Evolutionary conservation across 768 basidiomycete genomes (phyloP).

Genomic region (Hortiboletus campestris): DNA sequence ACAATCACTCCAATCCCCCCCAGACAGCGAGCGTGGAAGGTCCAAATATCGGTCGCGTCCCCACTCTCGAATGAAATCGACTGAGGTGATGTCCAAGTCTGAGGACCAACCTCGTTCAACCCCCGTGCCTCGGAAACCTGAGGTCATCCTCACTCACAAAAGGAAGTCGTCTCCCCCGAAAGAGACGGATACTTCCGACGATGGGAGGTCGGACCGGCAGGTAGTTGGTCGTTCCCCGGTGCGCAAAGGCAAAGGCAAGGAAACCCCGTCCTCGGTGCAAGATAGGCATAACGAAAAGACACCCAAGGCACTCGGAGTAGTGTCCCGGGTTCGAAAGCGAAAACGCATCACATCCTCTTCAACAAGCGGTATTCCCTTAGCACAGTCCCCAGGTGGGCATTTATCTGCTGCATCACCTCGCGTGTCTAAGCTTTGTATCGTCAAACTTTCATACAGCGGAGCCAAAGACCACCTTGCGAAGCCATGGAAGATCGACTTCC

Average conservation of each 20-base stretch:
- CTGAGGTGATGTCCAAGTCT: neutral
- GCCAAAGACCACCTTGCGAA: conserved; percentile 6
- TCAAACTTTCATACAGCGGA: conserved; percentile 5
- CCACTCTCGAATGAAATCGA: neutral
- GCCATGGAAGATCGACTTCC: conserved; percentile 3
- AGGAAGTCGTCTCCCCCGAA: neutral
- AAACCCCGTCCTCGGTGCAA: neutral
- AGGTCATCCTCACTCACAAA: conserved; percentile 7
- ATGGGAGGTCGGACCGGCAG: conserved; percentile 1
- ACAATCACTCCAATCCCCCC: conserved; percentile 15
- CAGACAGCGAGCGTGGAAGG: conserved; percentile 14
- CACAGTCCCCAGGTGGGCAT: conserved; percentile 22
- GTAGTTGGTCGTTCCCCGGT: neutral
- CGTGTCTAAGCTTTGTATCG: conserved; percentile 6
- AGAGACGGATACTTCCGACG: neutral
- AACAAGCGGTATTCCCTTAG: neutral
- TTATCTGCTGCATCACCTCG: conserved; percentile 5
- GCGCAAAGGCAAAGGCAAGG: conserved; percentile 22
- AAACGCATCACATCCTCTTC: conserved; percentile 24
- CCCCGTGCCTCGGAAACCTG: conserved; percentile 8
- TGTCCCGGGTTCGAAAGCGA: conserved; percentile 21
- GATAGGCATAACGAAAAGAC: conserved; percentile 5
- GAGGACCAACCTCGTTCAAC: conserved; percentile 3
- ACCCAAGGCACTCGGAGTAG: conserved; percentile 11
- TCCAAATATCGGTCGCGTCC: conserved; percentile 10